Evolutionary conservation across 2,329 filamentous ascomycete species (phyloP), one percentile per base, ranked within the genome.

Genomic region (Xylaria hypoxylon): DNA sequence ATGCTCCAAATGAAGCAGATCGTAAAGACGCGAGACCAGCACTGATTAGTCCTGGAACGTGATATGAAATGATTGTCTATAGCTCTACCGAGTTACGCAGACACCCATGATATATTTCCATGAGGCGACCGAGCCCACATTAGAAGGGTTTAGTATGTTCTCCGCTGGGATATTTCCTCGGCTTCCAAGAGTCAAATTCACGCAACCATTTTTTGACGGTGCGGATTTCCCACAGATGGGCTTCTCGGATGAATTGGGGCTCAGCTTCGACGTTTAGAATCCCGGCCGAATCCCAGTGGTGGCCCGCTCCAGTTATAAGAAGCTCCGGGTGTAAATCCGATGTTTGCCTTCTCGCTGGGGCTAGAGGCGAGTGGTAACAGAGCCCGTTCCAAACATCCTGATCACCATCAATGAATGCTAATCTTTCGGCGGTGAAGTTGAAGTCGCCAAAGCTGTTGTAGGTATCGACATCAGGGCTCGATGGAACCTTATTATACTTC

Each of bases 341-440:
- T 8, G 77, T 60, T 4, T 77, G 73, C 6, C 79, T 73, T 5
- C 75, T 74, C 5, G 80, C 76, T 2, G 73, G 72, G 26, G 80
- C 81, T 15, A 80, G 70, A 48, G 79, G 76, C 0, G 83, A 83
- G 65, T 86, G 84, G 68, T 84, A 86, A 71, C 82, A 84, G 2
- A 85, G 68, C 55, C 83, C 83, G 4, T 83, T 77, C 84, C 85
- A 87, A 10, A 85, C 82, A 69, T 87, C 85, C 57, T 80, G 79
- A 68, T 80, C 78, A 10, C 85, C 85, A 67, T 86, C 84, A 59
- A 86, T 84, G 40, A 85, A 80, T 3, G 83, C 83, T 1, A 86
- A 76, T 3, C 84, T 78, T 42, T 81, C 77, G 5, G 83, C 83
- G 19, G 77, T 75, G 56, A 86, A 76, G 66, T 82, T 76, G 69